Conservation (phyloP, 495 filamentous ascomycete genomes). For the Penicillium desertorum region DNA sequence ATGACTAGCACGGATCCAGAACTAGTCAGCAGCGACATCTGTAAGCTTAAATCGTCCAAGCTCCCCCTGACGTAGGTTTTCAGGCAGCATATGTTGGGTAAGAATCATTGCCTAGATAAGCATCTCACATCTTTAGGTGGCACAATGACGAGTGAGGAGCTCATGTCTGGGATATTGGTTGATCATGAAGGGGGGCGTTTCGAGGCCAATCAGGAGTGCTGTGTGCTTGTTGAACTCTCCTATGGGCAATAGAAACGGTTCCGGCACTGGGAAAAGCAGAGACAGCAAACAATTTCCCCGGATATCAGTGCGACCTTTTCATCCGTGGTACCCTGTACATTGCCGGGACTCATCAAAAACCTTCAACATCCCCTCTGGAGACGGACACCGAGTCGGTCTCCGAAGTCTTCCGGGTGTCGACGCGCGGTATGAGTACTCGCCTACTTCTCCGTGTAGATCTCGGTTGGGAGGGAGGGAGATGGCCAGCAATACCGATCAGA, state of each 20-base stretch:
- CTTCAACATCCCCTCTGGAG: background rate
- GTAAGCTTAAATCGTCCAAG: constrained; percentile 2
- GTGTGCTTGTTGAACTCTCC: constrained; percentile 1
- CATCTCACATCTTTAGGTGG: constrained; percentile 12
- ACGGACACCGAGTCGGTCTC: background rate
- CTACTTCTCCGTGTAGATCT: background rate
- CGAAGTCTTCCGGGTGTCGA: background rate
- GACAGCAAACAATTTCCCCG: background rate
- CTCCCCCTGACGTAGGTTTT: background rate
- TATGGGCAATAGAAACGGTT: background rate
- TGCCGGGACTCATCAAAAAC: constrained; percentile 4
- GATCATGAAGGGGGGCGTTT: constrained; percentile 16
- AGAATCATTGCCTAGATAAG: constrained; percentile 1
- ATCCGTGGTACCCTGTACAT: constrained; percentile 10
- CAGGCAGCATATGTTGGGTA: constrained; percentile 7
- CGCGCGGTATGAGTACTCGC: background rate
- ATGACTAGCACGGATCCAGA: background rate
- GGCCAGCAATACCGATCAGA: constrained; percentile 10
- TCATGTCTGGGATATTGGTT: constrained; percentile 16
- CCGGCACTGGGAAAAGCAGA: background rate
- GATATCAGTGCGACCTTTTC: constrained; percentile 2
- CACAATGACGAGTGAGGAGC: constrained; percentile 27
- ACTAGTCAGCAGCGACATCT: constrained; percentile 9
- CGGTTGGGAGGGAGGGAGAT: background rate
- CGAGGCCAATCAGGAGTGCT: background rate